Conservation (phyloP, 805 yeast genomes). For the Pichia scutulata region DNA sequence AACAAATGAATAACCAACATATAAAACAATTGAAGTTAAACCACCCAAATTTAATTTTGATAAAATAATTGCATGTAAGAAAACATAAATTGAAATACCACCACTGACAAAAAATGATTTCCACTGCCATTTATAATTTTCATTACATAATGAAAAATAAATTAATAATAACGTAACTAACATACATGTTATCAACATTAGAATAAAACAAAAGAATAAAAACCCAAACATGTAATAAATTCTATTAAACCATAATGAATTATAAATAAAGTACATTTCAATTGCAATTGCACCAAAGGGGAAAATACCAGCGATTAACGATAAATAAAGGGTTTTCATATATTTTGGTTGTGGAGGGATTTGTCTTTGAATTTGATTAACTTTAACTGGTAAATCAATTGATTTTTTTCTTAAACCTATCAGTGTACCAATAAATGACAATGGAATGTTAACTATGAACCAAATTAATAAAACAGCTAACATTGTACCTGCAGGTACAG, state of each 20-base stretch:
- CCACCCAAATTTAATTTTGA: constrained; percentile 67
- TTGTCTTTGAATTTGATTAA: constrained; percentile 94
- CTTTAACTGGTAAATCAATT: constrained; percentile 58
- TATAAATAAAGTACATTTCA: constrained; percentile 86
- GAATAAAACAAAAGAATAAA: constrained; percentile 76
- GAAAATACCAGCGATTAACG: constrained; percentile 78
- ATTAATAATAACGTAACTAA: constrained; percentile 73
- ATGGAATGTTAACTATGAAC: constrained; percentile 79
- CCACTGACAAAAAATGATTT: constrained; percentile 80
- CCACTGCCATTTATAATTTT: constrained; percentile 98
- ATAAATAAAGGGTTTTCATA: constrained; percentile 55
- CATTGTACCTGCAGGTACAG: constrained; percentile 89
- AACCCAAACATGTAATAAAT: constrained; percentile 97
- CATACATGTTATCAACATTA: constrained; percentile 75
- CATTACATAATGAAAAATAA: constrained; percentile 80
- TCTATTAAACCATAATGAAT: constrained; percentile 89
- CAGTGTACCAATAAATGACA: constrained; percentile 77
- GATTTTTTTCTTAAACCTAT: constrained; percentile 55
- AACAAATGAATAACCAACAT: constrained; percentile 73
- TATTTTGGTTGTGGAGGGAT: constrained; percentile 89
- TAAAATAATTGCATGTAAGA: constrained; percentile 72
- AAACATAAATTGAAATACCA: constrained; percentile 79
- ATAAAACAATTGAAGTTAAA: constrained; percentile 66
- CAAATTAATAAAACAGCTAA: constrained; percentile 72
- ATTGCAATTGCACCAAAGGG: constrained; percentile 95